These are phyloP conservation scores for Spiraea crenata DNA, from an alignment of 331 rosid species.

Conservation along the genomic window DNA sequence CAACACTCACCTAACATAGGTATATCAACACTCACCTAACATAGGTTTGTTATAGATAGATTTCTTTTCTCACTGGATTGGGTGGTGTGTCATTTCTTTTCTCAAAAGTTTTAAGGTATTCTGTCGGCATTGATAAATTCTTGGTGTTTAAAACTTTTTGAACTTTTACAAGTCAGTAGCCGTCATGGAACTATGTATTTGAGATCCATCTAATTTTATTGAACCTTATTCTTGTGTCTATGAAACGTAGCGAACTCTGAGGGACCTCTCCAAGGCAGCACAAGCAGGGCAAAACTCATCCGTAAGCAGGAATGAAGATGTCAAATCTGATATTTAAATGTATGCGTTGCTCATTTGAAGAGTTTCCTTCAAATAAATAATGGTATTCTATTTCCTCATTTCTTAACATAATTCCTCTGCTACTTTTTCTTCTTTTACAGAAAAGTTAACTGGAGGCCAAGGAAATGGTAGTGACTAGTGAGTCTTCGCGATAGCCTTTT, in stretches of 20 bases:
- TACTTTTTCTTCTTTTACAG: conserved; percentile 30
- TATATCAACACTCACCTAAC: too few relatives aligned
- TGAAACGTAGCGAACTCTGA: conserved; percentile 55
- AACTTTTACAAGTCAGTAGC: neutral
- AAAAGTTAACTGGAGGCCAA: conserved; percentile 36
- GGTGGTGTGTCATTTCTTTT: neutral
- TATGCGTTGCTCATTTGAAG: neutral
- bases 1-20: too few relatives aligned
- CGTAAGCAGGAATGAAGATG: conserved; percentile 46
- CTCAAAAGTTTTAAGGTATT: too few relatives aligned
- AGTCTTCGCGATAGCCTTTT: conserved; percentile 22
- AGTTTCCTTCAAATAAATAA: neutral
- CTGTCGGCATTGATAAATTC: too few relatives aligned
- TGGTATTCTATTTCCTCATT: neutral
- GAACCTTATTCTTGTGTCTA: neutral
- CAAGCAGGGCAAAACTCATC: conserved; percentile 43
- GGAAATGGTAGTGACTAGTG: conserved; percentile 30
- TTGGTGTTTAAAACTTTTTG: too few relatives aligned
- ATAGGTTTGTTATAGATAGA: neutral
- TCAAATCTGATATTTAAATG: conserved; percentile 1
- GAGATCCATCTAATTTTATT: neutral
- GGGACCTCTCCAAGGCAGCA: conserved; percentile 56
- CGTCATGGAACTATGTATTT: neutral
- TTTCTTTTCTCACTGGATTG: neutral
- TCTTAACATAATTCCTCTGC: conserved; percentile 3